phyloP scores from a whole-genome alignment of 768 basidiomycete species.

The Kwoniella heveanensis region DNA sequence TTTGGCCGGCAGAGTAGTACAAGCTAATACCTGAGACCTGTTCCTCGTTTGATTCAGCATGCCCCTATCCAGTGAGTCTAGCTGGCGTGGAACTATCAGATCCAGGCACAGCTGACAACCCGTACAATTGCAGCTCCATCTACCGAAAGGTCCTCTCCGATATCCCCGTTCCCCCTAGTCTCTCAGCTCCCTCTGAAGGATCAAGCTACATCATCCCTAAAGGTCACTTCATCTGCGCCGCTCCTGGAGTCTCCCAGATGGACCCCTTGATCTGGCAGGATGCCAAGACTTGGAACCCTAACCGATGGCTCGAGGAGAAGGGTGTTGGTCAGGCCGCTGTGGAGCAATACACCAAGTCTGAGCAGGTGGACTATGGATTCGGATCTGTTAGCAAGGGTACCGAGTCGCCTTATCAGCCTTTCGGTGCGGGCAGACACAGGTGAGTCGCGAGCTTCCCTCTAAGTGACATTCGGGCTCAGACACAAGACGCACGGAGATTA shows the following conservation, averaged over 20 bases:
- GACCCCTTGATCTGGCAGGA: constrained; percentile 83
- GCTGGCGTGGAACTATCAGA: neutral
- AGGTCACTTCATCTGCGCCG: constrained; percentile 85
- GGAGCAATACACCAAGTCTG: constrained; percentile 72
- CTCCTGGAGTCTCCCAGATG: constrained; percentile 81
- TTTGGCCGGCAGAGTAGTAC: too few species aligned
- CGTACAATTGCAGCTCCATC: constrained; percentile 38
- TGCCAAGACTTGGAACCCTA: constrained; percentile 71
- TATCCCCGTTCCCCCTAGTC: constrained; percentile 75
- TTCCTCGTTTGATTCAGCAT: constrained; percentile 63
- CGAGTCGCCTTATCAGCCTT: constrained; percentile 93
- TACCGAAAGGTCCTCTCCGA: constrained; percentile 83
- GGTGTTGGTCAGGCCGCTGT: constrained; percentile 79
- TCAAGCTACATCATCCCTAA: constrained; percentile 80
- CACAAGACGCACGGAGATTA: too few species aligned
- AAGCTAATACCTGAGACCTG: too few species aligned
- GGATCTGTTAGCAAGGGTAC: constrained; percentile 95
- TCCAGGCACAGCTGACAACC: neutral
- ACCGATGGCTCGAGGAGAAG: constrained; percentile 80
- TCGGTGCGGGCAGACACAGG: constrained; percentile 92
- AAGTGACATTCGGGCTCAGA: too few species aligned
- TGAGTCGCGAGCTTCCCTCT: constrained; percentile 87
- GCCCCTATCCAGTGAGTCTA: constrained; percentile 84
- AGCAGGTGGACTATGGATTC: constrained; percentile 95
- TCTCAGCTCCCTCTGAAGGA: constrained; percentile 70